phyloP scores from a whole-genome alignment of 2,329 filamentous ascomycete species.

The Ascochyta clinopodiicola region DNA sequence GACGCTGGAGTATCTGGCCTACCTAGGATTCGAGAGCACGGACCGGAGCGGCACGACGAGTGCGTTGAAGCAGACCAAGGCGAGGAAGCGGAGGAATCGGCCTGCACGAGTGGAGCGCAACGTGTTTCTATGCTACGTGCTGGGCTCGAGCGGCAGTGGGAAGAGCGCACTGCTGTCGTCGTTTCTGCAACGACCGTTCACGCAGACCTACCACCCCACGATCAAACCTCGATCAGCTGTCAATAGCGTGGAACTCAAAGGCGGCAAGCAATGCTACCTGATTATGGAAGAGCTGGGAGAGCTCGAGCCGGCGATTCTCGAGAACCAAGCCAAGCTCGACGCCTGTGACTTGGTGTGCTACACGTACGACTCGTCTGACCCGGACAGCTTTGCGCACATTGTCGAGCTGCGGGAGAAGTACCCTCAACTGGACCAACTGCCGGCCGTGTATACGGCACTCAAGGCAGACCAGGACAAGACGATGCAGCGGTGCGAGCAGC shows the following conservation, averaged over 20 bases:
- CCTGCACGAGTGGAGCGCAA: constrained; percentile 90
- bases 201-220: constrained; percentile 83
- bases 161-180: constrained; percentile 92
- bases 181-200: constrained; percentile 89
- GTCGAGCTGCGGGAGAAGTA: constrained; percentile 79
- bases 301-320: constrained; percentile 90
- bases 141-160: constrained; percentile 84
- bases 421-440: constrained; percentile 84
- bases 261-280: constrained; percentile 95
- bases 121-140: constrained; percentile 90
- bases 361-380: constrained; percentile 95
- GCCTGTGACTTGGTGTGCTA: constrained; percentile 95
- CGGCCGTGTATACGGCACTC: constrained; percentile 87
- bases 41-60: constrained; percentile 77
- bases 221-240: constrained; percentile 94
- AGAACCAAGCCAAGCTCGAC: constrained; percentile 88
- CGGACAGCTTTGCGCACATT: constrained; percentile 93
- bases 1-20: constrained; percentile 93
- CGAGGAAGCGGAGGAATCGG: constrained; percentile 81
- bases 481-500: constrained; percentile 89
- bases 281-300: constrained; percentile 96
- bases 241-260: constrained; percentile 94
- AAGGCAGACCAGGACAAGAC: constrained; percentile 97
- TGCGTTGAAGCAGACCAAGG: constrained; percentile 90
- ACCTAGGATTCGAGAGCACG: constrained; percentile 88